Base-by-base conservation (phyloP, 2,329 filamentous ascomycete genomes). In the Xylaria sp. region DNA sequence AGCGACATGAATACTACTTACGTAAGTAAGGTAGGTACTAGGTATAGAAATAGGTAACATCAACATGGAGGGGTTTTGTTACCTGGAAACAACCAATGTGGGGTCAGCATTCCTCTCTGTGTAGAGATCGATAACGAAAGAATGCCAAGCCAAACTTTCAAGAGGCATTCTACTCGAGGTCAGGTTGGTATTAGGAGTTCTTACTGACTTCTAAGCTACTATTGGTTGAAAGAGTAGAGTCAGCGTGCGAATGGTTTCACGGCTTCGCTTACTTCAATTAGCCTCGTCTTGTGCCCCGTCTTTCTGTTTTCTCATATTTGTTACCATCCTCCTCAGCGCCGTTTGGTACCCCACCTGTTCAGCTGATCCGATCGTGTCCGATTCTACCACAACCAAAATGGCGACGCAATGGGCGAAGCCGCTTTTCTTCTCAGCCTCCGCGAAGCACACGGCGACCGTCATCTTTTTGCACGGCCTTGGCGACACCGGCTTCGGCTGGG, bases 381-480 rank as follows among this genome's bases (percentile, higher is more conserved):
- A 71, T 62, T 50, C 73, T 53, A 56, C 58, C 50, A 72, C 69
- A 56, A 1, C 56, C 50, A 72, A 70, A 56, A 77, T 75, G 71
- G 65, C 74, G 51, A 68, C 75, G 59, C 67, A 71, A 68, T 71
- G 73, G 66, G 66, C 74, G 45, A 74, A 69, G 54, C 77, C 77
- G 53, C 67, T 79, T n/a, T 54, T 77, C 17, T 76, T 78, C 69
- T 69, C 74, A 32, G 74, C 77, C 8, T 69, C 70, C 42, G 72
- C 73, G 30, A 75, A 89, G 78, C 96, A 98, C 82, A 98, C 96
- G 45, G 94, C 94, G 27, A 98, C 95, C 2, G 92, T 98, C 75
- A 98, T 99, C 76, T 94, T 98, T 81, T 87, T 93, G 61, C 96
- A 99, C 80, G 96, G 96, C 14, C 85, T 99, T 47, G 96, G 96